Percentiles rank a stretch among this genome's conserved stretches.
These are phyloP conservation scores for Camelina hispida DNA, from an alignment of 345 rosid species.

Conservation along the genomic window DNA sequence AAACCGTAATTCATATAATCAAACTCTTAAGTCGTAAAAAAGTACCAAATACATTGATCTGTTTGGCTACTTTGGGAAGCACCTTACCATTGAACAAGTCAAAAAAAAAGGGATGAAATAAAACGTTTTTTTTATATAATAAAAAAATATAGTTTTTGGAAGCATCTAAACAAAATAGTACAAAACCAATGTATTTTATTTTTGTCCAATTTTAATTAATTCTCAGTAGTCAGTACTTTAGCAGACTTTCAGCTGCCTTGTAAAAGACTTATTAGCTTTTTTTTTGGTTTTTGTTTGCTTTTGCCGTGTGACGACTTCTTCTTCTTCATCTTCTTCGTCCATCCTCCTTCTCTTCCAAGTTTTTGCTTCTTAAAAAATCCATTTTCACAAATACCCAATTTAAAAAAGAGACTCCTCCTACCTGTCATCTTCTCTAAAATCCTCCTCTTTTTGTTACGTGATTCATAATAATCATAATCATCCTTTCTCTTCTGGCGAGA, in stretches of 20 bases:
- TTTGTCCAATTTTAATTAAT: constrained; percentile 13
- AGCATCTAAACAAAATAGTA: neutral
- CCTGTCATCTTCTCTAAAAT: constrained; percentile 5
- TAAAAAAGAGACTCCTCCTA: neutral
- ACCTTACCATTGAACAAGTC: constrained; percentile 34
- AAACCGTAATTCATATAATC: too few species aligned
- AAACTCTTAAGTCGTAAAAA: neutral
- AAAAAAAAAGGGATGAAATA: neutral
- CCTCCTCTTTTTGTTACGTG: constrained; percentile 14
- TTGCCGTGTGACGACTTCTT: constrained; percentile 47
- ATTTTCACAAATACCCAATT: constrained; percentile 5
- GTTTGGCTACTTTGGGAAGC: constrained; percentile 19
- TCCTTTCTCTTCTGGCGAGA: constrained; percentile 7
- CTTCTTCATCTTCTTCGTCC: constrained; percentile 8
- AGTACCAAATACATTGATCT: constrained; percentile 11
- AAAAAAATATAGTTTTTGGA: neutral
- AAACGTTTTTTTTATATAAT: neutral
- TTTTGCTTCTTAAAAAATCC: constrained; percentile 20
- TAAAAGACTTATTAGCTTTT: constrained; percentile 23
- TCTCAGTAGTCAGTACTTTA: constrained; percentile 6
- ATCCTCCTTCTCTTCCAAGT: constrained; percentile 1
- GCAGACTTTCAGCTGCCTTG: constrained; percentile 34
- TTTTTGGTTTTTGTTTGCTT: neutral
- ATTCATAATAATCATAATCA: neutral
- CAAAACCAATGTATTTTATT: neutral